Evolutionary conservation across 305 asterid species (phyloP).

Genomic region (Stenogyne calaminthoides): DNA sequence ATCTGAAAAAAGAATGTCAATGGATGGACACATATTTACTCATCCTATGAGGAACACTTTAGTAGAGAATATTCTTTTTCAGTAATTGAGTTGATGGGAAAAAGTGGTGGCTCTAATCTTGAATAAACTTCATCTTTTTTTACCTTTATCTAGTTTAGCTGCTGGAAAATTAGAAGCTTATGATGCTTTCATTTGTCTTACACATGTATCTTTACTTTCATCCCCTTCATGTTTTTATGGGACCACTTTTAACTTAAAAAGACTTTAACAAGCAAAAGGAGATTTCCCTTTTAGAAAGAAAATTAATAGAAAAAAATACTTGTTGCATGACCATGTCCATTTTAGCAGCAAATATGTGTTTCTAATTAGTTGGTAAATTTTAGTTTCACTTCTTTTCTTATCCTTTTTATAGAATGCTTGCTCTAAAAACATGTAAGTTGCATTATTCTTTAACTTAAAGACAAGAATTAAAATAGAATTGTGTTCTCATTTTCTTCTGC

Average conservation of each 20-base stretch:
- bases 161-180: constrained; percentile 19
- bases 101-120: constrained; percentile 31
- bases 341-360: not conserved
- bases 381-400: not conserved
- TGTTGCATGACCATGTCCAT: constrained; percentile 7
- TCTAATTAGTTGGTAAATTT: not conserved
- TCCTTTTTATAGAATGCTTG: not conserved
- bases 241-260: constrained; percentile 43
- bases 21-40: constrained; percentile 30
- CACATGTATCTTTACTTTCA: constrained; percentile 19
- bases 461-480: not conserved
- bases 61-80: constrained; percentile 43
- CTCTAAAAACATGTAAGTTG: constrained; percentile 7
- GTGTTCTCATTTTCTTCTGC: constrained; percentile 36
- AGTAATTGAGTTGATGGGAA: constrained; percentile 33
- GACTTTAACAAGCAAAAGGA: constrained; percentile 36
- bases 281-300: constrained; percentile 18
- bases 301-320: not conserved
- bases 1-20: constrained; percentile 47
- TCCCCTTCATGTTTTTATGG: constrained; percentile 32
- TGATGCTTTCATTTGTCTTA: constrained; percentile 32
- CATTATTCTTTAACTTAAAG: constrained; percentile 20
- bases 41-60: constrained; percentile 31
- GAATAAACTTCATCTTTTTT: constrained; percentile 22
- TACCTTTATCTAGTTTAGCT: constrained; percentile 16